Evolutionary conservation across 306 rosid genomes (phyloP).

Genomic region (Mucuna pruriens): DNA sequence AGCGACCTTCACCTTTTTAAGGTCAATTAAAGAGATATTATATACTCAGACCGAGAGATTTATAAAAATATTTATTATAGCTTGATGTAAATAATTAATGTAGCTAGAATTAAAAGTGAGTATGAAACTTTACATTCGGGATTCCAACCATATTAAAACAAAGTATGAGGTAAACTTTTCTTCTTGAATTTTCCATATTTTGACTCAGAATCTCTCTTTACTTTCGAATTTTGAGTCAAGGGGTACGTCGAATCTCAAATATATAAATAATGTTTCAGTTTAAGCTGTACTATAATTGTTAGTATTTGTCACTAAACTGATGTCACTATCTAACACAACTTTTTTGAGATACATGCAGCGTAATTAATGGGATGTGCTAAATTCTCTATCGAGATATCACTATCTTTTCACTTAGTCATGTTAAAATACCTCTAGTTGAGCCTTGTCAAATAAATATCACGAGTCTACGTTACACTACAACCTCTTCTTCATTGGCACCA

Average conservation of each 20-base stretch:
- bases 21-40: background rate
- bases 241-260: background rate
- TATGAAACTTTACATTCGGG: background rate
- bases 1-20: background rate
- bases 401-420: slow-evolving; percentile 3
- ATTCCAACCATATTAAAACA: background rate
- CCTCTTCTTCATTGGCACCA: background rate
- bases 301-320: background rate
- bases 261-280: background rate
- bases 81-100: background rate
- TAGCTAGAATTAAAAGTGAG: background rate
- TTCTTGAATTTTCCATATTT: background rate
- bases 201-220: background rate
- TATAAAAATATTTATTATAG: background rate
- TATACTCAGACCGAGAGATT: background rate
- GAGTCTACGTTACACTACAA: background rate
- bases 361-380: slow-evolving; percentile 43
- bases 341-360: slow-evolving; percentile 6
- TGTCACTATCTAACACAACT: background rate
- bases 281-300: background rate
- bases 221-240: background rate
- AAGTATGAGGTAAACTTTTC: background rate
- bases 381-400: slow-evolving; percentile 30
- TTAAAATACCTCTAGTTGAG: background rate
- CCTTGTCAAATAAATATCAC: background rate